Evolutionary conservation across 306 rosid species (phyloP).

Genomic region (Bauhinia variegata): DNA sequence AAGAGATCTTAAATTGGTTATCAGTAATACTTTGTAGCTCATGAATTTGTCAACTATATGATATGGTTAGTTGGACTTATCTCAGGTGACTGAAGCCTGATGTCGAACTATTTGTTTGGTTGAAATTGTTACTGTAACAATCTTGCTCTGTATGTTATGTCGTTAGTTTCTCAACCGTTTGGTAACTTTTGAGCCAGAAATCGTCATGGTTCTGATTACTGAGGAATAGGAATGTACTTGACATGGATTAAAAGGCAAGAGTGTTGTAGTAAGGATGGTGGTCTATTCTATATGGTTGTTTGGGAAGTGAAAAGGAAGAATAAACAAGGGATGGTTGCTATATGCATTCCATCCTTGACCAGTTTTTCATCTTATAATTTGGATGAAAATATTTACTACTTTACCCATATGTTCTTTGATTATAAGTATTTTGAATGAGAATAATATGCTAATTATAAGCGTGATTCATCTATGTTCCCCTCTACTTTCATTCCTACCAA

Average conservation of each 20-base stretch:
- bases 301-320: not conserved
- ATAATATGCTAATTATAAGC: too few relatives aligned
- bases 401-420: too few relatives aligned
- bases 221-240: not conserved
- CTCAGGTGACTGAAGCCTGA: not conserved
- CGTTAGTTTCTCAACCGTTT: not conserved
- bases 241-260: not conserved
- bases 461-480: too few relatives aligned
- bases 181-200: slow-evolving; percentile 1
- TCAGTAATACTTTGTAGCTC: not conserved
- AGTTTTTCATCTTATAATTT: too few relatives aligned
- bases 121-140: not conserved
- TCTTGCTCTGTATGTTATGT: not conserved
- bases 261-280: not conserved
- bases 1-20: too few relatives aligned
- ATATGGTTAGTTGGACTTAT: slow-evolving; percentile 14
- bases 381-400: too few relatives aligned
- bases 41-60: not conserved
- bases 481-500: too few relatives aligned
- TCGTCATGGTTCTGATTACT: not conserved
- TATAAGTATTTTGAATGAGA: too few relatives aligned
- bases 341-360: not conserved
- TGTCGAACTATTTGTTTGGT: not conserved
- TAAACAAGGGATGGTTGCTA: not conserved
- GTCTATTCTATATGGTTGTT: slow-evolving; percentile 5